phyloP scores from a whole-genome alignment of 2,329 filamentous ascomycete species.

The Scorias spongiosa region DNA sequence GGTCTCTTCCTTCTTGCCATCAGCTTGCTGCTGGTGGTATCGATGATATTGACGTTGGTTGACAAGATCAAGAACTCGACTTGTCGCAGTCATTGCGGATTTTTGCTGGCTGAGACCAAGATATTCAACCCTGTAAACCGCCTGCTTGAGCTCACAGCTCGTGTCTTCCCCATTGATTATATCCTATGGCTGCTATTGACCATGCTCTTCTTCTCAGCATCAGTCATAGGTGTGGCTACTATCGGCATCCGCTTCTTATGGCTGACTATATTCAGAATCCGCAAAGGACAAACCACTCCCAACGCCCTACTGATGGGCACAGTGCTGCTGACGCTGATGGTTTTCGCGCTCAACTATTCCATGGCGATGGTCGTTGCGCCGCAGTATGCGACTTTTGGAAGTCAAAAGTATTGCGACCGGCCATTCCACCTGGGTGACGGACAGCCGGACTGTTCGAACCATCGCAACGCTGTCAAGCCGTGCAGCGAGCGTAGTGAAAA shows the following conservation, averaged over 20 bases:
- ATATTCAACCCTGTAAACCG: constrained; percentile 94
- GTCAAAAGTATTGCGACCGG: constrained; percentile 83
- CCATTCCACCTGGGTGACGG: constrained; percentile 45
- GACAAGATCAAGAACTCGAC: constrained; percentile 94
- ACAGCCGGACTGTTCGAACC: constrained; percentile 59
- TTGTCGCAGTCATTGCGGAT: constrained; percentile 82
- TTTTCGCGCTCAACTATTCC: constrained; percentile 82
- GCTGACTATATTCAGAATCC: constrained; percentile 83
- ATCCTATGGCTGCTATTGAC: constrained; percentile 72
- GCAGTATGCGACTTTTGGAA: constrained; percentile 86
- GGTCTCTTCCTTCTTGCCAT: constrained; percentile 65
- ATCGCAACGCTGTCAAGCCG: constrained; percentile 56
- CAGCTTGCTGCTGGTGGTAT: constrained; percentile 64
- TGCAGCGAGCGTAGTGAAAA: constrained; percentile 67
- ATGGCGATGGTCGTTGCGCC: constrained; percentile 88
- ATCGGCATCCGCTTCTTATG: constrained; percentile 93
- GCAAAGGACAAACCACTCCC: constrained; percentile 74
- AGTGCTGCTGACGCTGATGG: constrained; percentile 77
- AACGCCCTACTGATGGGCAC: constrained; percentile 86
- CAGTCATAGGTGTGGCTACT: constrained; percentile 69
- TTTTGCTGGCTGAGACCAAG: constrained; percentile 74
- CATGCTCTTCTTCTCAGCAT: constrained; percentile 75
- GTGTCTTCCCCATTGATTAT: constrained; percentile 84
- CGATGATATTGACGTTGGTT: constrained; percentile 88
- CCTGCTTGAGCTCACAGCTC: constrained; percentile 66